Evolutionary conservation across 768 basidiomycete genomes (phyloP).

Genomic region (Kwoniella bestiolae): DNA sequence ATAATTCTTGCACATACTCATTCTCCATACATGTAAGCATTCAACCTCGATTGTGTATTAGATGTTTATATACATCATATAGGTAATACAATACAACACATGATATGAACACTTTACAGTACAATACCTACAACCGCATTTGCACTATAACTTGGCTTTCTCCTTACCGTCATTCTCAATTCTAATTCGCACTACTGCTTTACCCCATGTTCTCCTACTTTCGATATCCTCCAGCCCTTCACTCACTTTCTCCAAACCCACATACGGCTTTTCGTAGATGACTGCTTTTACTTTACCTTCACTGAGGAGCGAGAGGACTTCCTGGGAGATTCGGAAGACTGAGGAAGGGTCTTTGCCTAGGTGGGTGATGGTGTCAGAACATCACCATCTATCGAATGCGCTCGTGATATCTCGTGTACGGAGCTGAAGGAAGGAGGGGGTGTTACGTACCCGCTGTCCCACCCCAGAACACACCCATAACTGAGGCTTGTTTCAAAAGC

Average conservation of each 20-base stretch:
- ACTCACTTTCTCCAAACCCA: conserved; percentile 67
- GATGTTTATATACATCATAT: neutral
- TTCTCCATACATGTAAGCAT: neutral
- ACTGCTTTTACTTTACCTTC: conserved; percentile 71
- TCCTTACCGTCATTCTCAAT: neutral
- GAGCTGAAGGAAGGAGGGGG: too few relatives aligned
- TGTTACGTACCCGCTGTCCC: conserved; percentile 69
- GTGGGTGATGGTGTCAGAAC: neutral
- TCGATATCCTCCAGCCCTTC: conserved; percentile 78
- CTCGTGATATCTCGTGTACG: too few relatives aligned
- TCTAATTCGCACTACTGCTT: conserved; percentile 70
- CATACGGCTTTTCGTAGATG: conserved; percentile 70
- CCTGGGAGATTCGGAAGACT: conserved; percentile 72
- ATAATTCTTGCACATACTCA: neutral
- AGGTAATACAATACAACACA: neutral
- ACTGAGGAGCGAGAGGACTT: conserved; percentile 71
- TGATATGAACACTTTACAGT: neutral
- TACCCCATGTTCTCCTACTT: conserved; percentile 87
- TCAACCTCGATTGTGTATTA: neutral
- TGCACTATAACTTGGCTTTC: conserved; percentile 16
- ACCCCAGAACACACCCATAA: conserved; percentile 88
- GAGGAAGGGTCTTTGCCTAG: conserved; percentile 67
- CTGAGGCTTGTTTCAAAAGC: conserved; percentile 79
- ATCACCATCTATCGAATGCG: neutral
- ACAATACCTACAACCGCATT: neutral